phyloP scores from a whole-genome alignment of 768 basidiomycete species.

The Collybia sordida region DNA sequence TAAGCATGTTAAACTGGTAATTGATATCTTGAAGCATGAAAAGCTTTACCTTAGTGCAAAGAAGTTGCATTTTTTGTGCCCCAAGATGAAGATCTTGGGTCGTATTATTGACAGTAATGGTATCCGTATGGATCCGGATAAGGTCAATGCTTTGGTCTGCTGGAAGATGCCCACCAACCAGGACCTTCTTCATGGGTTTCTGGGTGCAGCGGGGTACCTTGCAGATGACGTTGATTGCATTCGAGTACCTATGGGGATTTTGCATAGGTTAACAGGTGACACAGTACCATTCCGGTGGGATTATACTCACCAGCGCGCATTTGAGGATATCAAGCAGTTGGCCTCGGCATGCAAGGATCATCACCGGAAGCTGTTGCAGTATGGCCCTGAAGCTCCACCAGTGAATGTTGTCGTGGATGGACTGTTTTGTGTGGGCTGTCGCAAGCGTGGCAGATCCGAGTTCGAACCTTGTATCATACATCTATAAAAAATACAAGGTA shows the following conservation, averaged over 20 bases:
- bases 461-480: no score
- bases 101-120: constrained; percentile 31
- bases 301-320: constrained; percentile 23
- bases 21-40: constrained; percentile 21
- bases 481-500: no score
- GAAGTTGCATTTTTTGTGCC: constrained; percentile 21
- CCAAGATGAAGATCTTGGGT: constrained; percentile 16
- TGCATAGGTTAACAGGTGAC: constrained; percentile 19
- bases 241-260: constrained; percentile 27
- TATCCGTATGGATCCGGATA: constrained; percentile 38
- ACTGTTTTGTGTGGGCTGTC: no score
- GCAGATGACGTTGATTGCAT: constrained; percentile 22
- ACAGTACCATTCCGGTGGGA: constrained; percentile 20
- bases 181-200: constrained; percentile 27
- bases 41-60: constrained; percentile 24
- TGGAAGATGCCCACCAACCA: constrained; percentile 26
- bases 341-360: constrained; percentile 15
- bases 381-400: constrained; percentile 12
- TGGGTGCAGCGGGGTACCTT: constrained; percentile 34
- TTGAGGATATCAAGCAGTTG: constrained; percentile 31
- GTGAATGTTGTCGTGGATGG: constrained; percentile 33
- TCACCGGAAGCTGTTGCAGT: constrained; percentile 17
- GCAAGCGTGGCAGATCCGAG: no score
- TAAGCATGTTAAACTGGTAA: constrained; percentile 17
- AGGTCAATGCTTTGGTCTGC: constrained; percentile 29